These are phyloP conservation scores for Aspergillus persii DNA, from an alignment of 2,329 filamentous ascomycete genomes.

Conservation along the genomic window DNA sequence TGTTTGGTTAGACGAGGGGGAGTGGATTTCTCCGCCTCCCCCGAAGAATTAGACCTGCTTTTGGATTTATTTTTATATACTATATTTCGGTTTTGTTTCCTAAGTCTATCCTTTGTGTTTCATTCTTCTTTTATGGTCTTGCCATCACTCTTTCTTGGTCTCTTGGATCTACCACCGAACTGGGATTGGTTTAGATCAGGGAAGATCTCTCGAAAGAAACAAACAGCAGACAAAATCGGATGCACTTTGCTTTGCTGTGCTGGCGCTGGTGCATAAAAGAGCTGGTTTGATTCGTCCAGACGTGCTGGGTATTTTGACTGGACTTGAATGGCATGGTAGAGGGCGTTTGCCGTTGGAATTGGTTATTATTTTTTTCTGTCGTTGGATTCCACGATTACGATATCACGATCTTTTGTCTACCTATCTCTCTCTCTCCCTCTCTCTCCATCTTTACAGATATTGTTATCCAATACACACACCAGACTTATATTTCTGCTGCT, in stretches of 20 bases:
- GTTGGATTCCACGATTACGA: background rate
- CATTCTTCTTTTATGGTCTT: background rate
- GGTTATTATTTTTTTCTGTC: background rate
- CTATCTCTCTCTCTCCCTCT: background rate
- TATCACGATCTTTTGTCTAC: background rate
- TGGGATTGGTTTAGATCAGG: background rate
- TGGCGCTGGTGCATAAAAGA: background rate
- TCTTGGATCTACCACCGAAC: background rate
- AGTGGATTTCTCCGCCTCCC: constrained; percentile 31
- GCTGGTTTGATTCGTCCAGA: background rate
- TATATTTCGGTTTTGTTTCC: background rate
- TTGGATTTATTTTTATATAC: background rate
- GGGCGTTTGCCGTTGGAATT: too few relatives aligned
- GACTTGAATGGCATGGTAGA: background rate
- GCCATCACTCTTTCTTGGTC: background rate
- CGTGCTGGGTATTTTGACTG: background rate
- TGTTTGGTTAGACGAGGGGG: constrained; percentile 39
- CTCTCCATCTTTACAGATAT: background rate
- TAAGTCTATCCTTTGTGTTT: background rate
- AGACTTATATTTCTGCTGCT: background rate
- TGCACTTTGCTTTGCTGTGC: background rate
- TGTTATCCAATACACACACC: background rate
- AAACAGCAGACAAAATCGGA: background rate
- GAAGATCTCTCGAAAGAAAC: too few relatives aligned
- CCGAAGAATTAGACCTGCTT: constrained; percentile 23